Base-by-base conservation (phyloP, 2,329 filamentous ascomycete genomes). In the Dactylellina haptotyla region DNA sequence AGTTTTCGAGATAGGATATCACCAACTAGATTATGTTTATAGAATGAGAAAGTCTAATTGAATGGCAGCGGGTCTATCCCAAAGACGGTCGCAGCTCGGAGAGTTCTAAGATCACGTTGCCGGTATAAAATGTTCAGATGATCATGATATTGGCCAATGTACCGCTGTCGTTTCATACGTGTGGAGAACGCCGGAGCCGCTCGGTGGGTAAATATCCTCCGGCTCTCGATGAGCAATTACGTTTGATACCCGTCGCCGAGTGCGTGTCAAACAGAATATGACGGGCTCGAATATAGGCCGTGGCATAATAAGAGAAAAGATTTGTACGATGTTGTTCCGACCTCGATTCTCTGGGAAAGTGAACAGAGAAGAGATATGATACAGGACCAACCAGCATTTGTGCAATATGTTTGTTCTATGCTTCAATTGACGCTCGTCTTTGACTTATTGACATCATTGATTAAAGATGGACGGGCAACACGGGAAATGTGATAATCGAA, bases 351-450 rank as follows among this genome's bases (percentile, higher is more conserved):
- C 67, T 39, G 67, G 67, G 41, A 50, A 59, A 64, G 51, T 72
- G 56, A 65, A 64, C 59, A 72, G 67, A 72, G 67, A 72, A 72
- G 67, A 72, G 67, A 65, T 65, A 72, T 50, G 28, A 34, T 54
- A 43, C 39, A 37, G 64, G 70, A 76, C 53, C 62, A 63, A 43
- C 63, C 63, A 58, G 64, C 75, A 76, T 73, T 75, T 77, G 50
- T 77, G 76, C 76, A 77, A 77, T 77, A 76, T 75, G 75, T 67
- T 77, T 76, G 61, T 70, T 77, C 76, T 77, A 75, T 77, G 76
- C 75, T 77, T 75, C 76, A 64, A 75, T 76, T 75, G 76, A 77
- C 76, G 76, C 76, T 76, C 75, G 59, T 73, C 67, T 69, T 61
- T 62, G 67, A 72, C 67, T 64, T 39, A n/a, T 64, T 59, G 43